Base-by-base conservation (phyloP, 257 asterid species). In the Cordia subcordata region DNA sequence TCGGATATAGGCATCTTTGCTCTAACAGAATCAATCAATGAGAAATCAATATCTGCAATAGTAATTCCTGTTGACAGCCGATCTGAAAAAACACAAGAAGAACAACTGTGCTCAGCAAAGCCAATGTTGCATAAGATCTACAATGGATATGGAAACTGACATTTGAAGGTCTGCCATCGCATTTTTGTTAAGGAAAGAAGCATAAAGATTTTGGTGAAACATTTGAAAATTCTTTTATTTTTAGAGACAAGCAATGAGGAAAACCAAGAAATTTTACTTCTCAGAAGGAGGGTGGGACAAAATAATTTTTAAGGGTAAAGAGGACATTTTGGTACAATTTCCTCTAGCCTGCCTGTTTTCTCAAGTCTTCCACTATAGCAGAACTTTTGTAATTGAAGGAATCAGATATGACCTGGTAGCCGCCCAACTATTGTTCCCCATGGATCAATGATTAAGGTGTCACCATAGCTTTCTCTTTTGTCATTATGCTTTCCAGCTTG, bases 401-500 rank as follows among this genome's bases (percentile, higher is more conserved):
- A 14, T 14, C 16, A 46, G 46, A 37, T 21, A 64, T 56, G 57
- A 83, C 90, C 90, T 17, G 85, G 67, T 67, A 86, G 58, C 65
- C 89, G 76, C 45, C 93, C 90, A 8, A 92, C 49, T 60, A 92
- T 71, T 22, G 71, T 78, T 42, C 98, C 98, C 98, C 98, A 92
- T 37, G 98, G 96, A 79, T 92, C 96, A 62, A 92, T 86, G 49
- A 92, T 86, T 78, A 92, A 45, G 16, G 87, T 66, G 71, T 86
- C 94, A 22, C 98, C 98, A 60, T 74, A 86, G 64, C 98, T 92
- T 19, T 92, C 96, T 77, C 94, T 82, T 37, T 71, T 77, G 8
- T 78, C 95, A 63, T 80, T 81, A 64, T 92, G 98, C 68, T 79
- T 81, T 59, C 98, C 98, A 55, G 88, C 90, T 71, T 92, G 98